A percentile compares a stretch with the other conserved stretches of the same genome.
phyloP scores from a whole-genome alignment of 306 rosid genomes.

The Quercus aquifolioides region DNA sequence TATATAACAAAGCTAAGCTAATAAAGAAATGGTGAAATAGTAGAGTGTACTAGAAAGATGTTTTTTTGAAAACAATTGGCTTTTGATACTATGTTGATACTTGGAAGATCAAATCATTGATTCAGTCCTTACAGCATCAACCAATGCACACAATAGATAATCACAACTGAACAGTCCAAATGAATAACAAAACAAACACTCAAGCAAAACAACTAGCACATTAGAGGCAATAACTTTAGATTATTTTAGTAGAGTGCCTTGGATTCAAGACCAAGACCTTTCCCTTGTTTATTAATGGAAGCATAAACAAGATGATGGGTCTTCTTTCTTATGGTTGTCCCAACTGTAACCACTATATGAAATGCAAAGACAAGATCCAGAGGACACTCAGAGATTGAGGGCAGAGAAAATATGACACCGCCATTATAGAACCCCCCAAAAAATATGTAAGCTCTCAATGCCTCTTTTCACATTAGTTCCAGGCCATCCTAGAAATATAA shows the following conservation, averaged over 20 bases:
- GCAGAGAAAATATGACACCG: constrained; percentile 14
- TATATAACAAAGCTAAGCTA: not conserved
- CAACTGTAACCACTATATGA: not conserved
- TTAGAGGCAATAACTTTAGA: not conserved
- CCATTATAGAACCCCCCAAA: constrained; percentile 6
- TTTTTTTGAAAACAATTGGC: too few relatives aligned
- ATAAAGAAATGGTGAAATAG: not conserved
- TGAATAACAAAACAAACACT: not conserved
- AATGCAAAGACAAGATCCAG: constrained; percentile 1
- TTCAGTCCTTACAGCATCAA: too few relatives aligned
- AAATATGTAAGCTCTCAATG: not conserved
- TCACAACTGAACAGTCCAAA: not conserved
- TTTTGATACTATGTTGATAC: too few relatives aligned
- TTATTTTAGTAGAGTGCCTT: not conserved
- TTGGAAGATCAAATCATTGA: too few relatives aligned
- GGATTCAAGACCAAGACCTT: not conserved
- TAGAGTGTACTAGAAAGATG: too few relatives aligned
- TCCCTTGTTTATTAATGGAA: constrained; percentile 10
- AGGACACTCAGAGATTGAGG: constrained; percentile 12
- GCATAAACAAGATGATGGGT: constrained; percentile 18
- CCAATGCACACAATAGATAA: too few relatives aligned
- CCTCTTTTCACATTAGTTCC: not conserved
- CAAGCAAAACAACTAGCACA: not conserved
- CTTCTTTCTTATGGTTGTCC: not conserved
- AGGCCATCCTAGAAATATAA: not conserved